Conservation (phyloP, 345 rosid species). For the Nephelium lappaceum region DNA sequence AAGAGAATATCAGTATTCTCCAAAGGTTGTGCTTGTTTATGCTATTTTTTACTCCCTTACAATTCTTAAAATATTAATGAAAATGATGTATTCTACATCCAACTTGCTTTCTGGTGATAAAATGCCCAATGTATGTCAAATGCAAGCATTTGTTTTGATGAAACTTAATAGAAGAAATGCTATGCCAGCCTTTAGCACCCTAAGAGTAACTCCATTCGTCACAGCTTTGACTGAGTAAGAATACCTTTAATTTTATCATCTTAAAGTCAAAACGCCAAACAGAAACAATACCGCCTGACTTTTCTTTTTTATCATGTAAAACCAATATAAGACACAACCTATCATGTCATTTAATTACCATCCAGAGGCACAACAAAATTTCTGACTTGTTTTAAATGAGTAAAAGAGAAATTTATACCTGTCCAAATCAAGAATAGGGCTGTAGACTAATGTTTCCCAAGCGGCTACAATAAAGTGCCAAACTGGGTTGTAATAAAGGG, state of each 20-base stretch:
- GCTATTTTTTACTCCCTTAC: not conserved
- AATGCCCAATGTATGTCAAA: not conserved
- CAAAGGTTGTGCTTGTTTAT: not conserved
- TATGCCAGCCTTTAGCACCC: not conserved
- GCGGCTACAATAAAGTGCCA: constrained; percentile 91
- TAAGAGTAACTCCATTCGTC: not conserved
- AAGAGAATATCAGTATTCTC: not conserved
- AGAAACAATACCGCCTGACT: too few relatives aligned
- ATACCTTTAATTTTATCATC: too few relatives aligned
- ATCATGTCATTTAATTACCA: too few relatives aligned
- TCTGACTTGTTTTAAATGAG: not conserved
- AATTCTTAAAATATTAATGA: not conserved
- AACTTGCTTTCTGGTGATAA: not conserved
- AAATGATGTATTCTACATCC: not conserved
- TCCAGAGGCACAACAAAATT: not conserved
- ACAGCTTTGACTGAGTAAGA: too few relatives aligned
- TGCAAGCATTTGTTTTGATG: not conserved
- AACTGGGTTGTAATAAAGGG: constrained; percentile 89
- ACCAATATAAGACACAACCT: too few relatives aligned
- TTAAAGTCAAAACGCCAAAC: not conserved
- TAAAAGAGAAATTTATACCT: constrained; percentile 46
- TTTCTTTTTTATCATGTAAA: too few relatives aligned
- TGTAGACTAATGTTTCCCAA: constrained; percentile 94
- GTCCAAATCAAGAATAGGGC: constrained; percentile 93
- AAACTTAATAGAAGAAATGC: not conserved